These are phyloP conservation scores for Podospora pseudocomata DNA, from an alignment of 495 filamentous ascomycete species.

Conservation along the genomic window DNA sequence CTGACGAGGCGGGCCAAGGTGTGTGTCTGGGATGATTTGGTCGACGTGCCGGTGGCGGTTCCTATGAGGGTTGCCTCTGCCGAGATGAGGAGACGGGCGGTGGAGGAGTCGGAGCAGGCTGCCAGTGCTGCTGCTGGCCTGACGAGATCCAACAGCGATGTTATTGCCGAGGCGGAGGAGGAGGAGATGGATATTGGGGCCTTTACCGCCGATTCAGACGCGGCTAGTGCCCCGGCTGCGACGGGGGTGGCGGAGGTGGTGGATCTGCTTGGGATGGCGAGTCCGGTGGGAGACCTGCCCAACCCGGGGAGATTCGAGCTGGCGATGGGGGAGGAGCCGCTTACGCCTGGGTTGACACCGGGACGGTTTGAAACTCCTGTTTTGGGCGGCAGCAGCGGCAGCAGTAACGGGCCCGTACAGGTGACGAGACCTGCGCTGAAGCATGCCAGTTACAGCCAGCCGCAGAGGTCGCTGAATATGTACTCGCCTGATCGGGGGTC, in stretches of 20 bases:
- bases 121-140: not conserved
- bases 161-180: conserved; percentile 13
- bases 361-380: not conserved
- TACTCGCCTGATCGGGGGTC: conserved; percentile 38
- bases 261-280: conserved; percentile 71
- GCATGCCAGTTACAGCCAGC: conserved; percentile 28
- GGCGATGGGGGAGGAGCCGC: conserved; percentile 29
- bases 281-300: conserved; percentile 61
- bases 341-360: not conserved
- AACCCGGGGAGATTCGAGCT: conserved; percentile 85
- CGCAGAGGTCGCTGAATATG: conserved; percentile 36
- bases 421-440: conserved; percentile 13
- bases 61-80: conserved; percentile 80
- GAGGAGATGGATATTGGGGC: conserved; percentile 28
- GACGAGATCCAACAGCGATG: conserved; percentile 9
- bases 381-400: not conserved
- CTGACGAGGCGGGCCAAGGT: conserved; percentile 85
- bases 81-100: conserved; percentile 62
- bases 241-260: conserved; percentile 20
- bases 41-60: conserved; percentile 90
- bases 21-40: conserved; percentile 96
- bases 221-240: conserved; percentile 46
- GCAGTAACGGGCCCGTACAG: not conserved
- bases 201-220: conserved; percentile 14
- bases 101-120: conserved; percentile 18